phyloP scores from a whole-genome alignment of 2,329 filamentous ascomycete genomes.

The Mollisia scopiformis region DNA sequence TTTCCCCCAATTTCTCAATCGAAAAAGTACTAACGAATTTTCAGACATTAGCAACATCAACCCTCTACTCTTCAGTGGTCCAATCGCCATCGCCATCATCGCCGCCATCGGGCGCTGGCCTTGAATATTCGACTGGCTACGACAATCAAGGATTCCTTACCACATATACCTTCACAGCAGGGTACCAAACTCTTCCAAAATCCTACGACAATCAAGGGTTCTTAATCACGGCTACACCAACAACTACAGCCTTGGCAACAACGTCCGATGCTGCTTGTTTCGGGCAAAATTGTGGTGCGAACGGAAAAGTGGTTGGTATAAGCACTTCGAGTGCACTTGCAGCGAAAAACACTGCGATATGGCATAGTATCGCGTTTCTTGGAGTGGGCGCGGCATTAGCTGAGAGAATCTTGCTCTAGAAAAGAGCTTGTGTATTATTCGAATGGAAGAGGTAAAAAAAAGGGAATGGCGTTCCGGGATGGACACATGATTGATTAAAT shows the following conservation, averaged over 20 bases:
- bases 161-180: conserved; percentile 43
- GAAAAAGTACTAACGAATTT: conserved; percentile 29
- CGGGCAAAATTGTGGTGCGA: conserved; percentile 19
- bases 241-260: conserved; percentile 7
- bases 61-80: conserved; percentile 50
- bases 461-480: neutral
- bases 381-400: conserved; percentile 21
- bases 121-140: conserved; percentile 46
- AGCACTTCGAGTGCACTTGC: conserved; percentile 24
- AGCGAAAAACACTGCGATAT: conserved; percentile 15
- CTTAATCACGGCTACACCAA: conserved; percentile 37
- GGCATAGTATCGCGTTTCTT: conserved; percentile 19
- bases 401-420: conserved; percentile 23
- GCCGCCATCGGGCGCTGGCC: conserved; percentile 32
- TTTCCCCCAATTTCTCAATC: conserved; percentile 27
- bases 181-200: conserved; percentile 39
- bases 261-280: conserved; percentile 14
- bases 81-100: conserved; percentile 49
- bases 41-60: conserved; percentile 52
- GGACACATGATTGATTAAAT: neutral
- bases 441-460: neutral
- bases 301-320: conserved; percentile 25
- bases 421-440: neutral
- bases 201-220: conserved; percentile 50
- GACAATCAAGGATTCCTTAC: conserved; percentile 54